phyloP scores from a whole-genome alignment of 495 filamentous ascomycete species.

The Tuber melanosporum region DNA sequence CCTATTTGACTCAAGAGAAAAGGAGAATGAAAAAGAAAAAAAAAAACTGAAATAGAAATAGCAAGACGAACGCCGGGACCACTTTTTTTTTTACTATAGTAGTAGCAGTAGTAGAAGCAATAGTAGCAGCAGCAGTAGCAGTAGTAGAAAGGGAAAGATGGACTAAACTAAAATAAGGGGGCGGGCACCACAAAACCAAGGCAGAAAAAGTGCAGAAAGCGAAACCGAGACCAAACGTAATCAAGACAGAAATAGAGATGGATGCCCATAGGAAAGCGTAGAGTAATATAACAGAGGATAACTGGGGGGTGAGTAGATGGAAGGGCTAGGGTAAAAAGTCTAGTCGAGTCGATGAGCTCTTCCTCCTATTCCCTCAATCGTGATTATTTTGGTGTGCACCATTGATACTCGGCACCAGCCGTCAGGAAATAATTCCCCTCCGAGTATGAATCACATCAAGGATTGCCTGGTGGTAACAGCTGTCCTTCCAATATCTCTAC shows the following conservation, averaged over 20 bases:
- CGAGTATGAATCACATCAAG: background rate
- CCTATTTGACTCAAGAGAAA: background rate
- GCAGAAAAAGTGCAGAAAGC: background rate
- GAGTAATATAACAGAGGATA: background rate
- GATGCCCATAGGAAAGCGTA: background rate
- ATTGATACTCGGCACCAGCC: background rate
- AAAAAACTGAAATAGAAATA: background rate
- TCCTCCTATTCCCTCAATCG: background rate
- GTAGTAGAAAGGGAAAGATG: background rate
- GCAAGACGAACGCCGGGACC: slow-evolving; percentile 3
- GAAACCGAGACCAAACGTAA: background rate
- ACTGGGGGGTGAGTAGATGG: background rate
- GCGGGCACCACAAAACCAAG: background rate
- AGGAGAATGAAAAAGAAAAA: background rate
- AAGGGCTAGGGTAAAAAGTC: background rate
- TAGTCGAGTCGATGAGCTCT: background rate
- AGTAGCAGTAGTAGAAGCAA: background rate
- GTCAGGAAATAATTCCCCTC: background rate
- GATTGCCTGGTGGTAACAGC: slow-evolving; percentile 13
- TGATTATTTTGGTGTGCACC: background rate
- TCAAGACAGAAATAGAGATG: background rate
- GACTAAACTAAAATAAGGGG: background rate
- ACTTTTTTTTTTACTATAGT: background rate
- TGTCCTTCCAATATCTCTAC: slow-evolving; percentile 24
- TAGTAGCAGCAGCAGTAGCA: background rate